Evolutionary conservation across 2,329 filamentous ascomycete species (phyloP).

Genomic region (Monosporascus ibericus): DNA sequence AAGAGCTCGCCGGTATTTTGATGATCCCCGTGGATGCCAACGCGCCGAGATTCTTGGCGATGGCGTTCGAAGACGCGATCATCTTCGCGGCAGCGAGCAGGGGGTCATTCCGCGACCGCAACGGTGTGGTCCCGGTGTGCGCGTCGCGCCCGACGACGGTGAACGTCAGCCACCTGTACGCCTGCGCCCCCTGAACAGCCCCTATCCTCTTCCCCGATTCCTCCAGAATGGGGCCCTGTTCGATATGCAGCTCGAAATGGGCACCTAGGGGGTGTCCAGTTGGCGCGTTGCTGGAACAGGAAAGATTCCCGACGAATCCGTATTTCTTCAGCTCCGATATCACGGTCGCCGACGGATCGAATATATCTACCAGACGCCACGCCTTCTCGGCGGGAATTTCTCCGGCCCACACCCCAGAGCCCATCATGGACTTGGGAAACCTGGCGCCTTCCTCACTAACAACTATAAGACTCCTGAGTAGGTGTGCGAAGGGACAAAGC

Average conservation of each 20-base stretch:
- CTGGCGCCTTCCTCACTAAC: conserved; percentile 71
- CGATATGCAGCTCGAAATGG: conserved; percentile 81
- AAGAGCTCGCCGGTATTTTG: conserved; percentile 52
- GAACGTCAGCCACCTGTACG: conserved; percentile 68
- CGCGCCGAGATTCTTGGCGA: conserved; percentile 53
- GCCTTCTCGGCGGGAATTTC: conserved; percentile 55
- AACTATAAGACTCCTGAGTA: not conserved
- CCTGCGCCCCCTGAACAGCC: conserved; percentile 67
- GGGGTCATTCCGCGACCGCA: conserved; percentile 60
- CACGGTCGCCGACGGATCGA: conserved; percentile 55
- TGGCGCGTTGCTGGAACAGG: conserved; percentile 41
- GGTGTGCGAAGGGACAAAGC: too few relatives aligned
- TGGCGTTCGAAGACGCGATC: conserved; percentile 59
- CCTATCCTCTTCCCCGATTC: conserved; percentile 57
- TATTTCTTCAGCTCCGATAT: conserved; percentile 65
- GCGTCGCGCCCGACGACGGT: conserved; percentile 58
- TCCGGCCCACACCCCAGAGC: conserved; percentile 74
- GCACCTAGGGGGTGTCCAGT: conserved; percentile 53
- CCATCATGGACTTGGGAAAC: conserved; percentile 69
- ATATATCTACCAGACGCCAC: conserved; percentile 56
- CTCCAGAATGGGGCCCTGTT: conserved; percentile 74
- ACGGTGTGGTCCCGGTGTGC: conserved; percentile 70
- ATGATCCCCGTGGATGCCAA: conserved; percentile 67
- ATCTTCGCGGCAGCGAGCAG: conserved; percentile 61
- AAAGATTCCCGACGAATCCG: conserved; percentile 57